Evolutionary conservation across 148 eudicot species (phyloP), one percentile per base, ranked within the genome.

Genomic region (Silene latifolia): DNA sequence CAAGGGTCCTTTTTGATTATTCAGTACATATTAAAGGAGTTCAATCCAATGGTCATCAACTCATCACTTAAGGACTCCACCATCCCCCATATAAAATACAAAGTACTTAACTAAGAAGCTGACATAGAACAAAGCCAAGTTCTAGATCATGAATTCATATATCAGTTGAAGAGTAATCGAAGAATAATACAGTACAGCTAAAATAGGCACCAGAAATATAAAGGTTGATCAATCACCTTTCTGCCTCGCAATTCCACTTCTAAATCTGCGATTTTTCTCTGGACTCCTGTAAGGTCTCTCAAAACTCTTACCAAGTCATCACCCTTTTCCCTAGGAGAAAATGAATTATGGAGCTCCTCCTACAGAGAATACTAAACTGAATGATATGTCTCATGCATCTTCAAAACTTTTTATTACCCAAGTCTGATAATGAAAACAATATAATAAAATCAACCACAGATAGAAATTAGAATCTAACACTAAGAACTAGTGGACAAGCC

Each of bases 161-260:
- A 18, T 21, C 51, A 25, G 19, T 56, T 19, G 39, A 53, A 23
- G 72, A 74, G 24, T 57, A 21, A 21, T 19, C 32, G 2, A 5
- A 67, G 8, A 32, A 60, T 44, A 61, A 8, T 24, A 53, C 73
- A 12, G 15, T 24, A 18, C 24, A 12, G 21, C 24, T 14, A 4
- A 1, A n/a, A 57, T 35, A 51, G 9, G 56, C 1, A 9, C 9
- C 9, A 53, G 21, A 29, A 69, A 42, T 42, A 6, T 14, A 56
- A 56, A 51, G 15, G 71, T 8, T 51, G 48, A 59, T 23, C 0
- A 56, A 62, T 85, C 73, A 95, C 98, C 96, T 95, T 95, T 85
- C 98, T 85, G 39, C 98, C 98, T 84, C 92, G 97, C 78, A 95
- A 89, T 83, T 95, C 98, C 60, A 95, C 98, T 89, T 95, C 97